phyloP scores from a whole-genome alignment of 805 yeast genomes.

The Vanderwaltozyma yarrowii region DNA sequence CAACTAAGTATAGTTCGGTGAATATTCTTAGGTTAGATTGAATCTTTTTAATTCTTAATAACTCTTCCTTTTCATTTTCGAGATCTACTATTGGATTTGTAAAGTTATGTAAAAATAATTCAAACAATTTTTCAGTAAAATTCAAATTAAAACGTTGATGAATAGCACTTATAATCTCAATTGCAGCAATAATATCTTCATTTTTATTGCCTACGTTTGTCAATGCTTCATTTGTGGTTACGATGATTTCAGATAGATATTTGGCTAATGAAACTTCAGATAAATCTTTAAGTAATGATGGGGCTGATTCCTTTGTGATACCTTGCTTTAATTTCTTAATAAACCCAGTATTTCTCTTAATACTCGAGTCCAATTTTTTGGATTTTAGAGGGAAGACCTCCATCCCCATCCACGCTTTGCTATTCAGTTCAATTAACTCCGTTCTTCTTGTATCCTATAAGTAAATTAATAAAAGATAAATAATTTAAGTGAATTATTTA shows the following conservation, averaged over 20 bases:
- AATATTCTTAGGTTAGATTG: constrained; percentile 41
- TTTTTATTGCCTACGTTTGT: constrained; percentile 36
- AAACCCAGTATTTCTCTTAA: constrained; percentile 75
- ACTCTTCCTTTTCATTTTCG: constrained; percentile 35
- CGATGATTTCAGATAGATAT: constrained; percentile 59
- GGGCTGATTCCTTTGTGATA: constrained; percentile 41
- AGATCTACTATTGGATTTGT: constrained; percentile 23
- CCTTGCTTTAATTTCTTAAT: constrained; percentile 57
- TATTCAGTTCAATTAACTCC: constrained; percentile 29
- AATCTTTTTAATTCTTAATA: constrained; percentile 32
- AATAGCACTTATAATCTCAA: constrained; percentile 57
- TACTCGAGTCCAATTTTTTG: constrained; percentile 53
- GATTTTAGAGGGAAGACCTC: constrained; percentile 20
- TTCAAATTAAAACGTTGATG: constrained; percentile 59
- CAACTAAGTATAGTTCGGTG: constrained; percentile 49
- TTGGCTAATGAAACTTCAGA: constrained; percentile 55
- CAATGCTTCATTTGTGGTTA: constrained; percentile 55
- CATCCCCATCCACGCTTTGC: constrained; percentile 45
- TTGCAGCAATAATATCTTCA: constrained; percentile 52
- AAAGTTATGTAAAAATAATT: constrained; percentile 34
- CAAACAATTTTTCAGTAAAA: constrained; percentile 43
- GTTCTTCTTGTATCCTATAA: constrained; percentile 16
- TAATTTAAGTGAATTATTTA: too few relatives aligned
- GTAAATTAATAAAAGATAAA: neutral
- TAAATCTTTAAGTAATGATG: constrained; percentile 49